phyloP scores from a whole-genome alignment of 768 basidiomycete genomes.

The Dictyophora rubrovolvata region DNA sequence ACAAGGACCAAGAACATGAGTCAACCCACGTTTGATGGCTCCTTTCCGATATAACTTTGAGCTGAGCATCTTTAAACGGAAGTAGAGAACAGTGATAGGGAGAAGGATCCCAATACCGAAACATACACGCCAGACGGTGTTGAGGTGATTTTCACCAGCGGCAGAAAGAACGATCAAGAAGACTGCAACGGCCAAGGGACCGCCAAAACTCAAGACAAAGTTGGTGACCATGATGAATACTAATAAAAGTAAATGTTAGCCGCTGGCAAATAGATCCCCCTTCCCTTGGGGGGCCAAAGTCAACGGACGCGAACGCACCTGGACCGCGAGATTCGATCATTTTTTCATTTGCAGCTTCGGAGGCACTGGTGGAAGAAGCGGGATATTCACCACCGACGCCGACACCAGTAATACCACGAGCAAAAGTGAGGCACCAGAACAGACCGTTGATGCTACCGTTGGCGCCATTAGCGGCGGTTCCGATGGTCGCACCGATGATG shows the following conservation, averaged over 20 bases:
- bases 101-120: slow-evolving; percentile 54
- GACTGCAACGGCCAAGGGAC: slow-evolving; percentile 53
- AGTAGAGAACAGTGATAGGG: slow-evolving; percentile 59
- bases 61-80: slow-evolving; percentile 65
- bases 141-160: slow-evolving; percentile 49
- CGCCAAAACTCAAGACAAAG: slow-evolving; percentile 57
- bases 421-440: slow-evolving; percentile 68
- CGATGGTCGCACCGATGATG: slow-evolving; percentile 56
- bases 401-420: slow-evolving; percentile 60
- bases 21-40: slow-evolving; percentile 49
- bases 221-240: slow-evolving; percentile 73
- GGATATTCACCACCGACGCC: slow-evolving; percentile 77
- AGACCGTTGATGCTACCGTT: slow-evolving; percentile 45
- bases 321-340: slow-evolving; percentile 51
- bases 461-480: slow-evolving; percentile 57
- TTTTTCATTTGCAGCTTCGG: slow-evolving; percentile 66
- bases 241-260: slow-evolving; percentile 14
- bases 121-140: slow-evolving; percentile 58
- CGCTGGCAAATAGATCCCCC: too few species aligned
- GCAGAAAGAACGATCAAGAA: slow-evolving; percentile 62
- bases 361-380: slow-evolving; percentile 56
- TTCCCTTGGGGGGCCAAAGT: too few species aligned
- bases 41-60: slow-evolving; percentile 51
- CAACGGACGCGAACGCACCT: slow-evolving; percentile 30
- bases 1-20: too few species aligned